phyloP scores from a whole-genome alignment of 2,329 filamentous ascomycete species.

The Fusarium dimerum region DNA sequence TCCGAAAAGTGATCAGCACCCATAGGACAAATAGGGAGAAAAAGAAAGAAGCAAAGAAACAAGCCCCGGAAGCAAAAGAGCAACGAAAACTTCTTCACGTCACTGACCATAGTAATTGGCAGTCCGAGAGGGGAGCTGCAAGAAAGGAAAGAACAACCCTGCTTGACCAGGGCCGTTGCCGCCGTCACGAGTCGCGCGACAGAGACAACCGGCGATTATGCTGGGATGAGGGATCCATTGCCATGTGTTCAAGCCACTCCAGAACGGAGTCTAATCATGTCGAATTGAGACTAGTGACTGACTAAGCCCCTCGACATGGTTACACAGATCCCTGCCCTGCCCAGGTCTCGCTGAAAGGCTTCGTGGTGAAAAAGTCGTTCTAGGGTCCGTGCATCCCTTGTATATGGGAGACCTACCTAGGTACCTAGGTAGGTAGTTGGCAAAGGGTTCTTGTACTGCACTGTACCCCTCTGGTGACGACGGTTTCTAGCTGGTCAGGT shows the following conservation, averaged over 20 bases:
- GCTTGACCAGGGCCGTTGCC: conserved; percentile 11
- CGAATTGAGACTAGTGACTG: conserved; percentile 18
- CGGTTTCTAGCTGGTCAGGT: too few relatives aligned
- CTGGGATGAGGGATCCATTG: conserved; percentile 25
- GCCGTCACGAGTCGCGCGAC: conserved; percentile 12
- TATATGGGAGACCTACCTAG: too few relatives aligned
- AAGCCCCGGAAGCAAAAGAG: too few relatives aligned
- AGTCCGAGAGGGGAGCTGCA: conserved; percentile 17
- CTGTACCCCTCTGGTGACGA: too few relatives aligned
- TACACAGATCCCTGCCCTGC: background rate
- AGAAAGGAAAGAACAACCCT: conserved; percentile 3
- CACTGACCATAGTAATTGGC: conserved; percentile 11
- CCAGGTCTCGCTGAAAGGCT: background rate
- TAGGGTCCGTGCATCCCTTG: background rate
- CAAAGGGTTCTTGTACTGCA: background rate
- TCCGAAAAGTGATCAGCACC: conserved; percentile 12
- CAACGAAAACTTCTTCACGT: too few relatives aligned
- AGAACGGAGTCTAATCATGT: conserved; percentile 17
- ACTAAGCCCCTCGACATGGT: conserved; percentile 1
- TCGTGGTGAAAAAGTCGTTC: background rate
- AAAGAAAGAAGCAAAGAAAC: conserved; percentile 4
- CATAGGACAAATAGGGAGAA: conserved; percentile 10
- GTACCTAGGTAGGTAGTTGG: too few relatives aligned
- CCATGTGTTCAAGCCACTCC: conserved; percentile 27
- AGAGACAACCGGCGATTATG: conserved; percentile 21